Evolutionary conservation across 768 basidiomycete genomes (phyloP).

Genomic region (Chalciporus pseudorubinellus): DNA sequence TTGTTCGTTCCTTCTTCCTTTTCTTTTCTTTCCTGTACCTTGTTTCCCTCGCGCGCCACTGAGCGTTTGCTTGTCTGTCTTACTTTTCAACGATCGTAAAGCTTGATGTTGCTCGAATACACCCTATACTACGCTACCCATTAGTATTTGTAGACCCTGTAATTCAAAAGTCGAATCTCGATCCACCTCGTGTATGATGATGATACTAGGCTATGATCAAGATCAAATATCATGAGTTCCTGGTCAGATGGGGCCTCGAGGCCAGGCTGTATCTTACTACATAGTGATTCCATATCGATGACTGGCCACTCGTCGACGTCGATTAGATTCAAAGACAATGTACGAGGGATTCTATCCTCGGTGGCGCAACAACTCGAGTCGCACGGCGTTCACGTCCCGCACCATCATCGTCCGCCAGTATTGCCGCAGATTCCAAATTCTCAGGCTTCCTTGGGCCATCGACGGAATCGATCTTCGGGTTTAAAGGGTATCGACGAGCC

Average conservation of each 20-base stretch:
- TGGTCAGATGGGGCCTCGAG: too few relatives aligned
- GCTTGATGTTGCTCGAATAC: too few relatives aligned
- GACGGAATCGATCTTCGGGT: conserved; percentile 16
- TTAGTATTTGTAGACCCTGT: not conserved
- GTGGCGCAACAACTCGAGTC: not conserved
- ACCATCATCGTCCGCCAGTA: not conserved
- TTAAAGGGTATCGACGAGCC: conserved; percentile 10
- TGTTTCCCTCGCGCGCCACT: too few relatives aligned
- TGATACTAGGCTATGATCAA: too few relatives aligned
- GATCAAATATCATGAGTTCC: too few relatives aligned
- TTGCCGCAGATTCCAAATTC: not conserved
- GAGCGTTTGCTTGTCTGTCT: too few relatives aligned
- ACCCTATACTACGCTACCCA: not conserved
- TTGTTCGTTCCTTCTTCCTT: too few relatives aligned
- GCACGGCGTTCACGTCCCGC: not conserved
- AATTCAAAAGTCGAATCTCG: not conserved
- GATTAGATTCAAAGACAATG: not conserved
- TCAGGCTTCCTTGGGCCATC: not conserved
- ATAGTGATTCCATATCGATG: not conserved
- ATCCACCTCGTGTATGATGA: too few relatives aligned
- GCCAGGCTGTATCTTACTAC: too few relatives aligned
- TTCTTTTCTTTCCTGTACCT: not conserved
- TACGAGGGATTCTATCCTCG: not conserved
- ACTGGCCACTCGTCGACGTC: not conserved
- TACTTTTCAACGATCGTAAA: too few relatives aligned